Evolutionary conservation across 345 rosid genomes (phyloP).

Genomic region (Melastoma malabathricum): DNA sequence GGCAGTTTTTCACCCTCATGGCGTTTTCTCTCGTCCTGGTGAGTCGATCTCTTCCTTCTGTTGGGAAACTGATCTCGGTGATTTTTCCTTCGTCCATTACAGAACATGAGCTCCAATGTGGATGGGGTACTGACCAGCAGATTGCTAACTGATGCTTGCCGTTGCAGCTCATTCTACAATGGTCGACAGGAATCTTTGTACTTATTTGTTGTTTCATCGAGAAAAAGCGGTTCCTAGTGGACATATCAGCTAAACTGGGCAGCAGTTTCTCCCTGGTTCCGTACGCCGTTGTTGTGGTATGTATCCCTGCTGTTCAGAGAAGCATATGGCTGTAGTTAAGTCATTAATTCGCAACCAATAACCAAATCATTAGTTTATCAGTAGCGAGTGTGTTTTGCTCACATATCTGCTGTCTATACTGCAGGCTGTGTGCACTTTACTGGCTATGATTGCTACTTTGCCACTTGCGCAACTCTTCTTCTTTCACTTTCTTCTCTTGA

Average conservation of each 20-base stretch:
- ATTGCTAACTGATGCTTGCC: slow-evolving; percentile 31
- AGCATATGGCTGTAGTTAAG: not conserved
- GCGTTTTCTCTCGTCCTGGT: slow-evolving; percentile 74
- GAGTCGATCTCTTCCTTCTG: slow-evolving; percentile 14
- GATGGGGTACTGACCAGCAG: slow-evolving; percentile 36
- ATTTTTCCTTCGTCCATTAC: too few species aligned
- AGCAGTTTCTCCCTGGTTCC: slow-evolving; percentile 94
- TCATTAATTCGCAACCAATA: not conserved
- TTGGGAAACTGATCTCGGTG: not conserved
- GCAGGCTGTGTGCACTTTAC: slow-evolving; percentile 72
- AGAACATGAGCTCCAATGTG: slow-evolving; percentile 4
- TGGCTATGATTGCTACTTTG: slow-evolving; percentile 90
- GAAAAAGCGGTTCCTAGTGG: slow-evolving; percentile 47
- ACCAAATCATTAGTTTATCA: too few species aligned
- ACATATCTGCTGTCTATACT: slow-evolving; percentile 4
- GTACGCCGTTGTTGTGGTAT: slow-evolving; percentile 83
- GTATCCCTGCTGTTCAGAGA: slow-evolving; percentile 12
- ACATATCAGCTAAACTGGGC: slow-evolving; percentile 74
- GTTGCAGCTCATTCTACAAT: slow-evolving; percentile 96
- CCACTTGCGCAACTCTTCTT: slow-evolving; percentile 96
- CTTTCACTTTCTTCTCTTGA: slow-evolving; percentile 86
- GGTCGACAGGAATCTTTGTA: slow-evolving; percentile 75
- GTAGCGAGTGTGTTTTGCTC: not conserved
- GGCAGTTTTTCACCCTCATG: slow-evolving; percentile 91
- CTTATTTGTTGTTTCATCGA: slow-evolving; percentile 71